Evolutionary conservation across 495 filamentous ascomycete species (phyloP), one percentile per base, ranked within the genome.

Genomic region (Aspergillus panamensis): DNA sequence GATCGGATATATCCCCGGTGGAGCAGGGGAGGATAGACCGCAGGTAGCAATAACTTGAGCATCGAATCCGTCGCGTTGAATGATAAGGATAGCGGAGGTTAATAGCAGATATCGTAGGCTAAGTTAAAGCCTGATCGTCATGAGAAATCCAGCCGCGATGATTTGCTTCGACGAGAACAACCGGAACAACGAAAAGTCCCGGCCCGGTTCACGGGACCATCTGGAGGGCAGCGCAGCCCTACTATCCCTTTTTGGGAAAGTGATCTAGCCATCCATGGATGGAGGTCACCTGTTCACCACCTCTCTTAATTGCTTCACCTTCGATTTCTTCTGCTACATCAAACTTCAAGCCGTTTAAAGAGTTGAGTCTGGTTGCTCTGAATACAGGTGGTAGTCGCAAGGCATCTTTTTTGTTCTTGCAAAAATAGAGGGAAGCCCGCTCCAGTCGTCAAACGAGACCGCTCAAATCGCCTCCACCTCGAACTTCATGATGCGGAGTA

Each of bases 81-180:
- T 45, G 55, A 60, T 59, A 44, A 58, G 21, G 52, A 51, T 43
- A 53, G 58, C 32, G 35, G 25, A 49, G 35, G 49, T 33, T 25
- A 25, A 40, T 47, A 33, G 55, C 48, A 54, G 19, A 48, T 56
- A 60, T 64, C 53, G 61, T 51, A 55, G 47, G 56, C 33, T 39
- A 19, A 37, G 6, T 21, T 30, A 50, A 47, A 50, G 21, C 49
- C 57, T 50, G 51, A 57, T 59, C 49, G 53, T 45, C 58, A 56
- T 67, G 62, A 67, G 65, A 67, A 77, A 75, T 74, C 64, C 61
- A 63, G 31, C 63, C 55, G 64, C 72, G 57, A 66, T 73, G 67
- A 75, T 75, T 77, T 70, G 71, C 70, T 66, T 66, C 37, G 54
- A 62, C 55, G 59, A 65, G 58, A 55, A 53, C 43, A 48, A 10